Evolutionary conservation across 805 yeast genomes (phyloP), one percentile per base, ranked within the genome.

Genomic region (Debaryomyces maramus): DNA sequence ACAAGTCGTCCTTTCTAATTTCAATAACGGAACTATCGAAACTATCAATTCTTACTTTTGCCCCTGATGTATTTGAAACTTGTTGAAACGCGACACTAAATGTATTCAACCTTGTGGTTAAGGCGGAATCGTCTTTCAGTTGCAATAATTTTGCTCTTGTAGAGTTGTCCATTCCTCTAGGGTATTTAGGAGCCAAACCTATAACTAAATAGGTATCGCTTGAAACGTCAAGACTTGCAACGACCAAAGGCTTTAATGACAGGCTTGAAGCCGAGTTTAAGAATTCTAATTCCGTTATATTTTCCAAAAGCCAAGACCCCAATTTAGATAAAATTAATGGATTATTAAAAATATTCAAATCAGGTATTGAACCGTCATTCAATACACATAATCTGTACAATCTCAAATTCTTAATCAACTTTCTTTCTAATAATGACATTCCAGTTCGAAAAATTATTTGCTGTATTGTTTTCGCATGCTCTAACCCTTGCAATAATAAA

Each of bases 11-110:
- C 55, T 82, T 84, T 44, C 88, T 67, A 31, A 93, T 82, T 64
- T 93, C 97, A 32, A 93, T 88, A 16, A 93, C 87, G 3, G 97
- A 81, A 47, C 95, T 86, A 58, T 93, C 98, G 63, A 93, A 93
- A 55, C 96, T 88, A 60, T 93, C 98, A 46, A 93, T 85, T 53
- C 91, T 76, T 14, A 89, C 89, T 51, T 85, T 81, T 3, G 97
- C 97, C 30, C 89, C 91, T 5, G 96, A 85, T 15, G 78, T 78
- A 32, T 73, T 74, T 1, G 97, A 93, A 19, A 90, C 87, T 48
- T 83, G 85, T 60, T 88, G 97, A 61, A 93, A 93, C 24, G 96
- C 96, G 42, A 84, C 78, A 33, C 96, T 90, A 56, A 93, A 93
- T 6, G 88, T 83, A 57, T 93, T 91, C 36, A 83, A 65, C 24